These are phyloP conservation scores for Chlorociboria aeruginascens DNA, from an alignment of 495 filamentous ascomycete genomes.

Conservation along the genomic window DNA sequence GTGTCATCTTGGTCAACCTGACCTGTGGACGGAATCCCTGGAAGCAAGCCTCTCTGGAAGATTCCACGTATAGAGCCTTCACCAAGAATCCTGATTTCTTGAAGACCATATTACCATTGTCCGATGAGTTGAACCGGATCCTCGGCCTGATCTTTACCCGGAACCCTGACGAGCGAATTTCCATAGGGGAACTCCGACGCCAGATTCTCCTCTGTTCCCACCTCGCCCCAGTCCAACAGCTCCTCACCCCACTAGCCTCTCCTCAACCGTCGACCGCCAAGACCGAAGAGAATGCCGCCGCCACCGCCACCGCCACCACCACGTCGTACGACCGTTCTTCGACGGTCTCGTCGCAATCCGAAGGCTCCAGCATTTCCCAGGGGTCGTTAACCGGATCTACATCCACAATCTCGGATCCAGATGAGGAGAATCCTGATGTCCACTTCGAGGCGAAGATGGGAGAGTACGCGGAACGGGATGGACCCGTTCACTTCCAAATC, in stretches of 20 bases:
- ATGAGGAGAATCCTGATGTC: no score
- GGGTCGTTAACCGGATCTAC: no score
- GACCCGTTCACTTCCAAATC: no score
- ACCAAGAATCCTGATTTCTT: conserved; percentile 78
- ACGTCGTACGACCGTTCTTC: no score
- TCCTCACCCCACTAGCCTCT: neutral
- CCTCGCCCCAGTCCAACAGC: conserved; percentile 46
- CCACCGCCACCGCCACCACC: no score
- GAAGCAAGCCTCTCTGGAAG: conserved; percentile 87
- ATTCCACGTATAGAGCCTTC: conserved; percentile 92
- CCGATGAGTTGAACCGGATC: conserved; percentile 80
- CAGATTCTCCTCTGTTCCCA: conserved; percentile 64
- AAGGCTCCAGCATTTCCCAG: no score
- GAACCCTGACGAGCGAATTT: conserved; percentile 76
- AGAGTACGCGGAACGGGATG: no score
- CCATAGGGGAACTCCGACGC: conserved; percentile 66
- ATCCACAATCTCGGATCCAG: no score
- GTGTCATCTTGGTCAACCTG: conserved; percentile 94
- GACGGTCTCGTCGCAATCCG: no score
- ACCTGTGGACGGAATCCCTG: conserved; percentile 98
- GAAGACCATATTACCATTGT: conserved; percentile 84
- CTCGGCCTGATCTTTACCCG: conserved; percentile 81
- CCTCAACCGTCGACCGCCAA: neutral
- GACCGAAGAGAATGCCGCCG: no score
- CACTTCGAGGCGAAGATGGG: no score